These are phyloP conservation scores for Ogataea parapolymorpha DNA, from an alignment of 805 yeast genomes.

Conservation along the genomic window DNA sequence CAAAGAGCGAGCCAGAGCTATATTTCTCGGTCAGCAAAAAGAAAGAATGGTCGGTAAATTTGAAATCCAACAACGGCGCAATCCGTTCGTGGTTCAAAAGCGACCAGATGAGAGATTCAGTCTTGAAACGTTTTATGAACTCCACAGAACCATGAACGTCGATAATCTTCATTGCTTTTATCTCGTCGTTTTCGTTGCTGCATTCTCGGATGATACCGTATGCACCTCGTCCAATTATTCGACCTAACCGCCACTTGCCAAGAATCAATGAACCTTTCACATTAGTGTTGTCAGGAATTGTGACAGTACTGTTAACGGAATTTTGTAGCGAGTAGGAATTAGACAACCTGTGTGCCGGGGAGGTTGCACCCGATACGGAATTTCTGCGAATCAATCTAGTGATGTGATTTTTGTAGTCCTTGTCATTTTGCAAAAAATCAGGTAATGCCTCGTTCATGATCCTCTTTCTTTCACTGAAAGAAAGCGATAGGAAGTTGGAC, in stretches of 20 bases:
- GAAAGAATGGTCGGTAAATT: conserved; percentile 53
- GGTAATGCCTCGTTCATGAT: conserved; percentile 30
- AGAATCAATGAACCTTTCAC: conserved; percentile 68
- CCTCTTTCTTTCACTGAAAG: conserved; percentile 50
- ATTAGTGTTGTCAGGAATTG: conserved; percentile 34
- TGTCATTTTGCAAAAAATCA: conserved; percentile 22
- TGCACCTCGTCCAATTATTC: conserved; percentile 82
- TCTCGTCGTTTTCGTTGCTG: conserved; percentile 16
- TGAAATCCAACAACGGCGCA: conserved; percentile 57
- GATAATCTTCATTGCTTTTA: conserved; percentile 31
- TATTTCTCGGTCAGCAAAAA: conserved; percentile 71
- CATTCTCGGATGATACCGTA: conserved; percentile 72
- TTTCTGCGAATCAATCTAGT: conserved; percentile 29
- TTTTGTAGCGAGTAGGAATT: conserved; percentile 19
- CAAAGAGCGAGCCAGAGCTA: conserved; percentile 78
- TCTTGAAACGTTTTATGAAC: conserved; percentile 54
- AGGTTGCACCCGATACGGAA: conserved; percentile 19
- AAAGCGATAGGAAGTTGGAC: conserved; percentile 45
- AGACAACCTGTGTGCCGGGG: conserved; percentile 24
- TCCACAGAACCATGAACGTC: conserved; percentile 38
- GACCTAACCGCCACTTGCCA: conserved; percentile 56
- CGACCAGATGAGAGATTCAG: conserved; percentile 78
- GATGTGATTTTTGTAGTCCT: conserved; percentile 31
- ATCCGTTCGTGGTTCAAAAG: conserved; percentile 61
- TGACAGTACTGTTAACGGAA: conserved; percentile 3